These are phyloP conservation scores for Colletotrichum liriopes DNA, from an alignment of 2,329 filamentous ascomycete species.

Conservation along the genomic window DNA sequence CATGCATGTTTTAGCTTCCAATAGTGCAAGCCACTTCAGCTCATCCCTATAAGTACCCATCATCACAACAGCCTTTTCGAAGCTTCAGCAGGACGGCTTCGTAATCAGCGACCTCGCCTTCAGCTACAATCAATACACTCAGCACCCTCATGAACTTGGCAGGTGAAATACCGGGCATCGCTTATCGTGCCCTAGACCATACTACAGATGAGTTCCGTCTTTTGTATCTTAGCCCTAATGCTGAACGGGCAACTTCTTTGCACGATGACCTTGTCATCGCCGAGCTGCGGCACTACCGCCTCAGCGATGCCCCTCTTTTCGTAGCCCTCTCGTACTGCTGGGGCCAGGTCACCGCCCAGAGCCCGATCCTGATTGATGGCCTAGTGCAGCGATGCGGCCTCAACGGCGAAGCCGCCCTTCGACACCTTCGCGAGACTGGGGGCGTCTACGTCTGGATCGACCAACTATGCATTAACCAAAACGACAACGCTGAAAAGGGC, in stretches of 20 bases:
- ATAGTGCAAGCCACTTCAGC: background rate
- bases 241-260: background rate
- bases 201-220: slow-evolving; percentile 17
- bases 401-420: slow-evolving; percentile 20
- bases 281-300: background rate
- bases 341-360: background rate
- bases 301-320: background rate
- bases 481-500: slow-evolving; percentile 26
- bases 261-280: background rate
- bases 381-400: background rate
- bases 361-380: slow-evolving; percentile 5
- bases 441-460: slow-evolving; percentile 27
- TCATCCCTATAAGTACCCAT: background rate
- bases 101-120: background rate
- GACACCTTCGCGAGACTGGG: slow-evolving; percentile 18
- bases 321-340: slow-evolving; percentile 23
- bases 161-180: background rate
- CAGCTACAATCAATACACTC: background rate
- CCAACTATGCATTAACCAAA: slow-evolving; percentile 29
- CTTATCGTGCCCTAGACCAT: background rate
- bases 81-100: background rate
- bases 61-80: background rate
- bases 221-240: slow-evolving; percentile 6
- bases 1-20: background rate
- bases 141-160: background rate